Base-by-base conservation (phyloP, 2,329 filamentous ascomycete species). In the Graphilbum ipis-grandicollis region DNA sequence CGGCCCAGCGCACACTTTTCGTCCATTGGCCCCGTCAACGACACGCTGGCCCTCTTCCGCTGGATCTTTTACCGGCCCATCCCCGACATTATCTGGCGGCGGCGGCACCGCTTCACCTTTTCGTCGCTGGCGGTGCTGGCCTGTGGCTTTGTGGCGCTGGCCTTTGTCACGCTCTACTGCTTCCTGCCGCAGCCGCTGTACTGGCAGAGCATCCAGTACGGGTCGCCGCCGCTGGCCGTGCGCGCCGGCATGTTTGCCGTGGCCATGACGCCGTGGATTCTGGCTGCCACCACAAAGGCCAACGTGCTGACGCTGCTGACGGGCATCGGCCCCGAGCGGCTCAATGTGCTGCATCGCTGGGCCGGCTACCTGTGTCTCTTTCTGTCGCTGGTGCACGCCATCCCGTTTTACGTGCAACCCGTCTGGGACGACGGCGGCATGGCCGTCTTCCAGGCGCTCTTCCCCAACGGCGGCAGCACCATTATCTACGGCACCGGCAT, bases 341-440 rank as follows among this genome's bases (percentile, higher is more conserved):
- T 96, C 35, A 94, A 93, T 47, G 86, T 94, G 23, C 68, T 94
- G 41, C 88, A 96, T 56, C 75, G 88, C 47, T 96, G 86, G 86
- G 74, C 80, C 8, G 83, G 79, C 21, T 93, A 93, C 52, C 59
- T 94, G 10, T 90, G 80, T 50, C 63, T 93, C 1, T 77, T 92
- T 43, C 62, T 94, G 39, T 77, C 81, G 21, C 62, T 94, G 38
- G 66, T 93, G 15, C 88, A 96, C 51, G 82, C 77, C 17, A 63
- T 93, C 14, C 88, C 88, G 0, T 96, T 92, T 51, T 93, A 93
- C 48, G 57, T 94, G 39, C 84, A 85, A 39, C 85, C 86, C 5
- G 72, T 93, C 2, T 88, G 80, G 76, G 75, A 90, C 41, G 74
- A 85, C 41, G 75, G 71, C 21, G 82, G 81, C 29, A 68, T 81